Base-by-base conservation (phyloP, 179 eudicot species). In the Spinacia oleracea region DNA sequence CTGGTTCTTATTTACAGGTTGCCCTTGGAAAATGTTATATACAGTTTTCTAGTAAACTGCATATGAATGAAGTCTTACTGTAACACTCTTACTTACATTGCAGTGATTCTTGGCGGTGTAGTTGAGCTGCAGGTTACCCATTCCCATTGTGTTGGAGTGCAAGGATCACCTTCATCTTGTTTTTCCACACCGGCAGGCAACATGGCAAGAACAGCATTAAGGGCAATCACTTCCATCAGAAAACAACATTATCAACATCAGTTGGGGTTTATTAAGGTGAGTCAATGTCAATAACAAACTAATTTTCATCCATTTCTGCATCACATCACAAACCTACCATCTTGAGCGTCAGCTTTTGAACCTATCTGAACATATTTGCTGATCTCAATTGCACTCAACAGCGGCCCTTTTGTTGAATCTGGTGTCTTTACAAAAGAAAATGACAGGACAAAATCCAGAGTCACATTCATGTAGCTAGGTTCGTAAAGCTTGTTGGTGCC, bases 401-500 rank as follows among this genome's bases (percentile, higher is more conserved):
- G 84, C 0, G 99, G 99, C 42, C 98, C 99, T 83, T 75, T 80
- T 46, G 91, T 89, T 9, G 99, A 96, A 83, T 96, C 99, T 62
- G 21, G 81, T 43, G 99, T 96, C 87, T 91, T 89, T 70, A 82
- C 93, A 81, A 96, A 96, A 0, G 96, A 85, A 79, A 96, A 94
- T 18, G 97, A 80, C 78, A 96, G 74, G 53, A 94, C 94, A 83
- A 92, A 96, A 78, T 92, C 93, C 69, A 96, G 71, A 43, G 93
- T 79, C 29, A 92, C 90, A 77, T 96, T 96, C 93, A 93, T 94
- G 84, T 89, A 92, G 81, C 99, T 96, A 4, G 99, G 99, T 78
- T 96, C 99, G 50, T 96, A 96, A 20, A 96, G 87, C 35, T 90
- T 96, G 86, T 87, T 92, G 83, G 92, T 96, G 65, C 98, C 97